Conservation (phyloP, 805 yeast species). For the Grigorovia yakushimaensis region DNA sequence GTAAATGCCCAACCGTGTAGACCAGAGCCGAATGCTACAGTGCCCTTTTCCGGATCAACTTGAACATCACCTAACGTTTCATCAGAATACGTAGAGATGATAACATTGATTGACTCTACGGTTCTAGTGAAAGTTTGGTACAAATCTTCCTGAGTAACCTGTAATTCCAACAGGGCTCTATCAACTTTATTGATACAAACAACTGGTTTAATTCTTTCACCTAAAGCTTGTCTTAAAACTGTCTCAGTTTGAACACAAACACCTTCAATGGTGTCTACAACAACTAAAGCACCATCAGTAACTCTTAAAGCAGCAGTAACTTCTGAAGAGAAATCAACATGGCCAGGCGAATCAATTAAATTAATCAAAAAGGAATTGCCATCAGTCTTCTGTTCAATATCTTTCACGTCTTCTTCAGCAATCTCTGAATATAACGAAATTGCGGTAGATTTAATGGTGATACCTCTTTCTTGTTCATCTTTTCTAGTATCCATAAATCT, state of each 20-base stretch:
- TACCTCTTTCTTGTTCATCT: constrained; percentile 47
- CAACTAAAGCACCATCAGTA: constrained; percentile 99
- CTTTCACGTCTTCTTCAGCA: constrained; percentile 70
- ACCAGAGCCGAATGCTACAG: constrained; percentile 99
- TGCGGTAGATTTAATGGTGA: constrained; percentile 97
- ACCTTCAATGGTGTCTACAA: constrained; percentile 99
- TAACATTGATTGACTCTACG: constrained; percentile 97
- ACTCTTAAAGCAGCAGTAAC: constrained; percentile 99
- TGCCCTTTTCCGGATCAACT: constrained; percentile 98
- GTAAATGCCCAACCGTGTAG: constrained; percentile 99
- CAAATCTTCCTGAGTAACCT: constrained; percentile 96
- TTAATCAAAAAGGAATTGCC: constrained; percentile 94
- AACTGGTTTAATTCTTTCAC: constrained; percentile 99
- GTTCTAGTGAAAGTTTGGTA: constrained; percentile 98
- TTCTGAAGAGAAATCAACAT: constrained; percentile 99
- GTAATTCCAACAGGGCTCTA: constrained; percentile 98
- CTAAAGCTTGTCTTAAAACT: constrained; percentile 96
- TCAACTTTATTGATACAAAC: constrained; percentile 98
- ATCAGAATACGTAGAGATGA: constrained; percentile 91
- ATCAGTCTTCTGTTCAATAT: constrained; percentile 73
- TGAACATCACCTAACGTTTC: constrained; percentile 87
- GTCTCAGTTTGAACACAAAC: constrained; percentile 99
- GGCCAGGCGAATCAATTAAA: constrained; percentile 99
- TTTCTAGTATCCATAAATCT: constrained; percentile 99
- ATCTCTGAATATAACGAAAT: constrained; percentile 89